phyloP scores from a whole-genome alignment of 1,139 yeast species.

The Sugiyamaella castrensis region DNA sequence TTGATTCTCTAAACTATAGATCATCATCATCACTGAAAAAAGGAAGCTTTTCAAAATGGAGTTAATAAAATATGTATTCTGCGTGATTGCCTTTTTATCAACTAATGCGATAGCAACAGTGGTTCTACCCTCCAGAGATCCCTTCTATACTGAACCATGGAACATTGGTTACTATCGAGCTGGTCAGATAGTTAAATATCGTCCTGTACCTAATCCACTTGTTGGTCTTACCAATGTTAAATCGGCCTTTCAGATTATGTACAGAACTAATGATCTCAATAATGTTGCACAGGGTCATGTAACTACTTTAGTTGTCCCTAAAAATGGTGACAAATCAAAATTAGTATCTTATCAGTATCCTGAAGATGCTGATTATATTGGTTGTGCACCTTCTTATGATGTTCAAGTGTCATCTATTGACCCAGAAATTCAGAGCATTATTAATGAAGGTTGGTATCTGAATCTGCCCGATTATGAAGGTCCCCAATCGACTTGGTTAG shows the following conservation, averaged over 20 bases:
- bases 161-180: conserved; percentile 17
- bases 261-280: conserved; percentile 27
- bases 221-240: conserved; percentile 13
- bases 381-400: conserved; percentile 33
- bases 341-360: conserved; percentile 31
- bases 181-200: conserved; percentile 22
- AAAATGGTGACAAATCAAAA: conserved; percentile 19
- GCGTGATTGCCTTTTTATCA: too few relatives aligned
- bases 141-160: conserved; percentile 26
- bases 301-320: conserved; percentile 33
- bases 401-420: conserved; percentile 18
- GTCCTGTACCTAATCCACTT: conserved; percentile 20
- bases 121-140: conserved; percentile 23
- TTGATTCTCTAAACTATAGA: too few relatives aligned
- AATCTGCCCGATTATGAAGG: conserved; percentile 27
- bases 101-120: too few relatives aligned
- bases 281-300: conserved; percentile 29
- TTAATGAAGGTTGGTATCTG: conserved; percentile 24
- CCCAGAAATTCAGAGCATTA: conserved; percentile 15
- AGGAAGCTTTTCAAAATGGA: too few relatives aligned
- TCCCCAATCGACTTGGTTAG: conserved; percentile 22
- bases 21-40: too few relatives aligned
- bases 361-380: conserved; percentile 30
- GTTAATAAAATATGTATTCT: too few relatives aligned
- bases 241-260: conserved; percentile 30